Evolutionary conservation across 2,329 filamentous ascomycete genomes (phyloP).

Genomic region (Xylaria sp.): DNA sequence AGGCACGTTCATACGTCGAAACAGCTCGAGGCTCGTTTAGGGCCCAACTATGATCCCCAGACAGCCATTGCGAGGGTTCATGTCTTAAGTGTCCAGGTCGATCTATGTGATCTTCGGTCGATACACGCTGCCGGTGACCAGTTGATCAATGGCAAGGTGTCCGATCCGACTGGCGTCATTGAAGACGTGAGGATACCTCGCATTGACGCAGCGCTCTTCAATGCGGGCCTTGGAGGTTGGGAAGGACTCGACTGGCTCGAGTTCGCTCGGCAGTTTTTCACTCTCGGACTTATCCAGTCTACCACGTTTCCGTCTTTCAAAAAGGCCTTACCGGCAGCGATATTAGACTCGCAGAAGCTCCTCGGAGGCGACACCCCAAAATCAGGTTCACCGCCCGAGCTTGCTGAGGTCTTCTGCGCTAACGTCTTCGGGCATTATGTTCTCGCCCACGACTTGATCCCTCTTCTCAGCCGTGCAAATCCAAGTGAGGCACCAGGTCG

Average conservation of each 20-base stretch:
- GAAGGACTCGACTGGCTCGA: constrained; percentile 75
- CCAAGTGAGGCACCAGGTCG: constrained; percentile 63
- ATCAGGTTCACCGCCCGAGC: constrained; percentile 60
- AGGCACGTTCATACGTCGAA: constrained; percentile 64
- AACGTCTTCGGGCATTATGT: constrained; percentile 97
- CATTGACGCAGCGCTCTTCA: constrained; percentile 83
- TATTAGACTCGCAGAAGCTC: constrained; percentile 55
- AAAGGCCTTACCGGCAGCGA: constrained; percentile 62
- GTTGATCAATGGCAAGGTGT: constrained; percentile 57
- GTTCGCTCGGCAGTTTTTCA: constrained; percentile 66
- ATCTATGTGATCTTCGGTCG: constrained; percentile 67
- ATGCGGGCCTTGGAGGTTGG: constrained; percentile 91
- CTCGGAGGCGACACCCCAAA: constrained; percentile 36
- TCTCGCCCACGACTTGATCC: constrained; percentile 81
- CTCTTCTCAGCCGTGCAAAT: constrained; percentile 69
- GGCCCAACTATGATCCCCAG: constrained; percentile 53
- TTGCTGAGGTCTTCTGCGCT: constrained; percentile 87
- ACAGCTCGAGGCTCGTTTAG: constrained; percentile 53
- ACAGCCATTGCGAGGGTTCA: constrained; percentile 64
- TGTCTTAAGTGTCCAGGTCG: constrained; percentile 66
- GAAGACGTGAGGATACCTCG: constrained; percentile 67
- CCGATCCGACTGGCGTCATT: constrained; percentile 54
- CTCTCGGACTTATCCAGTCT: constrained; percentile 69
- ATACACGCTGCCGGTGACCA: constrained; percentile 61
- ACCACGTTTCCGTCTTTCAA: constrained; percentile 85